Evolutionary conservation across 2,329 filamentous ascomycete genomes (phyloP), one percentile per base, ranked within the genome.

Genomic region (Colletotrichum horii): DNA sequence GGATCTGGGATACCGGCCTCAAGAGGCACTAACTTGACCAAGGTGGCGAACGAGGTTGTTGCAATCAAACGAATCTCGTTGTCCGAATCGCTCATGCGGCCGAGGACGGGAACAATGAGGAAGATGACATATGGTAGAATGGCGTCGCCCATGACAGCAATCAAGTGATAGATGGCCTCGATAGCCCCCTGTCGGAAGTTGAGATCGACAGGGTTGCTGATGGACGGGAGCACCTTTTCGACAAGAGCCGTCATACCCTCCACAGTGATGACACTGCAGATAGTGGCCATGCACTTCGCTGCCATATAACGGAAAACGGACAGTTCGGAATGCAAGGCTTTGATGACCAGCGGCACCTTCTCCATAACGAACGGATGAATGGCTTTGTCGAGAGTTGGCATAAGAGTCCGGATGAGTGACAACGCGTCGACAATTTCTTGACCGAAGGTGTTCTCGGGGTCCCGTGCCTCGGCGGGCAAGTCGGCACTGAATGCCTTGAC

Each of bases 81-180:
- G 82, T 99, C 96, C 0, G 96, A 98, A 83, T 99, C 97, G 82
- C 97, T 98, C 97, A 99, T 99, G 60, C 97, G 93, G 70, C 97
- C 97, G 66, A 99, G 90, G 6, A 99, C 97, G 16, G 97, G 97
- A 15, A 98, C 97, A 75, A 99, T 97, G 78, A 99, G 91, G 91
- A 99, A 99, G 80, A 99, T 98, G 77, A 99, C 97, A 81, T 99
- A 99, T 4, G 97, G 97, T 34, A 99, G 86, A 73, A 99, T 99
- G 48, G 92, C 91, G 82, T 98, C 97, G 77, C 98, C 97, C 97
- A 99, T 99, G 67, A 98, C 96, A 76, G 97, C 95, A 78, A 99
- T 99, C 75, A 99, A 88, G 84, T 99, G 97, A 83, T 99, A 99
- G 75, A 99, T 94, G 79, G 93, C 95, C 85, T 99, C 97, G 73